Conservation (phyloP, 345 rosid genomes). For the Brassica incana region DNA sequence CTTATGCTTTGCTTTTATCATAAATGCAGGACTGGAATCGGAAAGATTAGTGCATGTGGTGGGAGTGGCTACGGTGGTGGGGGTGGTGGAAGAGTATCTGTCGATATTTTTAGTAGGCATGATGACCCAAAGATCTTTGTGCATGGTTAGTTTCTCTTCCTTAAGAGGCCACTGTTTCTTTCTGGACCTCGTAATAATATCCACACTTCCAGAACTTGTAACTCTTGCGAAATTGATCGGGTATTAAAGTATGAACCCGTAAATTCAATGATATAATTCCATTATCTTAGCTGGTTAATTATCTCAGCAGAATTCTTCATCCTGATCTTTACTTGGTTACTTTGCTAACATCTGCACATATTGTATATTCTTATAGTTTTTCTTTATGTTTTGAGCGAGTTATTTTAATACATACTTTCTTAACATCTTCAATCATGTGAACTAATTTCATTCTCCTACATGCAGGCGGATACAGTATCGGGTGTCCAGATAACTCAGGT, state of each 20-base stretch:
- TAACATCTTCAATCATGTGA: slow-evolving; percentile 17
- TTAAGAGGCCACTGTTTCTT: slow-evolving; percentile 9
- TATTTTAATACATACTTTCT: not conserved
- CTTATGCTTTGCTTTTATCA: slow-evolving; percentile 40
- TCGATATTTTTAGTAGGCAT: slow-evolving; percentile 92
- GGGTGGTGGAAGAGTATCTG: slow-evolving; percentile 98
- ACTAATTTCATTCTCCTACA: slow-evolving; percentile 23
- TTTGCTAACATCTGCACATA: slow-evolving; percentile 13
- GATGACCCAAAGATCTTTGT: slow-evolving; percentile 85
- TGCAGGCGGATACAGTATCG: slow-evolving; percentile 82
- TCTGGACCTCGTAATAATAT: not conserved
- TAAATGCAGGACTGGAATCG: slow-evolving; percentile 93
- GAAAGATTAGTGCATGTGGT: slow-evolving; percentile 91
- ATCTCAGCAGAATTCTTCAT: not conserved
- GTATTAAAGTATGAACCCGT: not conserved
- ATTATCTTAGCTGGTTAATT: slow-evolving; percentile 6
- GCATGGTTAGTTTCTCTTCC: slow-evolving; percentile 69
- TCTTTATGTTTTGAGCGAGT: slow-evolving; percentile 1
- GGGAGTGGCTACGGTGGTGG: slow-evolving; percentile 98
- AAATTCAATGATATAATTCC: not conserved
- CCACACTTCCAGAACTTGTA: not conserved
- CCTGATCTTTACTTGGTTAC: slow-evolving; percentile 14
- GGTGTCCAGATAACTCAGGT: slow-evolving; percentile 89
- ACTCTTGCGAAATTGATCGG: not conserved
- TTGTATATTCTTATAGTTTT: not conserved